These are phyloP conservation scores for Sclerotinia borealis DNA, from an alignment of 2,329 filamentous ascomycete species.

Conservation along the genomic window DNA sequence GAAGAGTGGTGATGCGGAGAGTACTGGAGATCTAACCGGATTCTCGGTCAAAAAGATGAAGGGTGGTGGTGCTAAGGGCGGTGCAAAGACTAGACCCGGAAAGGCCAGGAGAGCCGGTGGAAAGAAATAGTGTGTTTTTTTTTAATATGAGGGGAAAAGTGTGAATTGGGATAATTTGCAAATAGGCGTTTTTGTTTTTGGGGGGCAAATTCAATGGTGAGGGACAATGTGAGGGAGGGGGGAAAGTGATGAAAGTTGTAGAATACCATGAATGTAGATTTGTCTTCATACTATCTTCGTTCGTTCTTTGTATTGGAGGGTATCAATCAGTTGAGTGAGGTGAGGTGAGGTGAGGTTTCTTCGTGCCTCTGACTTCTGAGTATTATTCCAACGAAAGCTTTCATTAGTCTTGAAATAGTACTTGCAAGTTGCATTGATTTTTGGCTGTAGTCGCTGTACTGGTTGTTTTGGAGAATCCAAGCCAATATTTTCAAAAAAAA, in stretches of 20 bases:
- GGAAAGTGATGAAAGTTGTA: background rate
- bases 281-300: background rate
- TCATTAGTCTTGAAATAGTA: no score
- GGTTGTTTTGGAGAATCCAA: no score
- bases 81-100: constrained; percentile 39
- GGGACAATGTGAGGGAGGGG: background rate
- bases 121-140: constrained; percentile 28
- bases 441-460: no score
- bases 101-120: constrained; percentile 36
- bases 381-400: no score
- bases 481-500: no score
- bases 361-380: background rate
- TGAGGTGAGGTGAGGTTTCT: background rate
- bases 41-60: constrained; percentile 89
- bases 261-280: constrained; percentile 2
- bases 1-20: constrained; percentile 86
- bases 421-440: background rate
- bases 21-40: constrained; percentile 70
- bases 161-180: background rate
- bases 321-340: no score
- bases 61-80: constrained; percentile 34
- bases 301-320: no score
- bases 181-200: background rate
- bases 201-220: background rate
- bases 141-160: constrained; percentile 5